phyloP scores from a whole-genome alignment of 768 basidiomycete genomes.

The Lanmaoa rubissima region DNA sequence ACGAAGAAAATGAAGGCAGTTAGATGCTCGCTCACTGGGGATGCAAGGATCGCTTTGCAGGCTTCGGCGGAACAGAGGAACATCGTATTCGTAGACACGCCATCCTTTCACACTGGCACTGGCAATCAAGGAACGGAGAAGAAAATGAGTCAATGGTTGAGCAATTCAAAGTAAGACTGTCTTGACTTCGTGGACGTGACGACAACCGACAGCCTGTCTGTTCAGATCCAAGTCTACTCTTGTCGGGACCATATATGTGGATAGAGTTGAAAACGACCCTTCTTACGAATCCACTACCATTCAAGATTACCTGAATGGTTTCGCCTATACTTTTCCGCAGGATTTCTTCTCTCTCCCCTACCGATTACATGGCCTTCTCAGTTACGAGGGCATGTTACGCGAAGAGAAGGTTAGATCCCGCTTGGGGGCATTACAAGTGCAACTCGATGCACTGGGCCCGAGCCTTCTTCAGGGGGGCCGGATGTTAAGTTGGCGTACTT shows the following conservation, averaged over 20 bases:
- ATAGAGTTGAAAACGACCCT: slow-evolving; percentile 7
- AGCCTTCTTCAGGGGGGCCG: neutral
- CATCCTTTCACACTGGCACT: slow-evolving; percentile 10
- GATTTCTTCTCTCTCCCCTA: neutral
- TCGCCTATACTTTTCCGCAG: slow-evolving; percentile 4
- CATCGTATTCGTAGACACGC: slow-evolving; percentile 26
- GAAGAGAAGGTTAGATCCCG: neutral
- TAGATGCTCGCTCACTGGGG: slow-evolving; percentile 2
- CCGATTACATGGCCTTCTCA: slow-evolving; percentile 12
- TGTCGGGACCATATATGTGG: slow-evolving; percentile 17
- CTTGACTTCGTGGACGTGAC: neutral
- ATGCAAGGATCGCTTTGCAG: neutral
- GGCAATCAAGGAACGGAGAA: neutral
- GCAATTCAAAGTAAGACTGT: neutral
- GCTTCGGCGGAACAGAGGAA: neutral
- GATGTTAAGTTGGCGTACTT: neutral
- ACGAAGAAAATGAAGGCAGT: slow-evolving; percentile 8
- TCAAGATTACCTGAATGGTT: slow-evolving; percentile 7
- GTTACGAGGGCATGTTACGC: neutral
- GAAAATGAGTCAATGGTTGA: slow-evolving; percentile 8
- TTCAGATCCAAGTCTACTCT: slow-evolving; percentile 9
- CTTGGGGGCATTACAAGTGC: neutral
- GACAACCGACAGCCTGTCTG: neutral
- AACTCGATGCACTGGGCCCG: neutral
- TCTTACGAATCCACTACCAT: rapidly evolving